Percentiles rank a stretch among this genome's conserved stretches.
Evolutionary conservation across 2,329 filamentous ascomycete genomes (phyloP).

Genomic region (Teratosphaeria gauchensis): DNA sequence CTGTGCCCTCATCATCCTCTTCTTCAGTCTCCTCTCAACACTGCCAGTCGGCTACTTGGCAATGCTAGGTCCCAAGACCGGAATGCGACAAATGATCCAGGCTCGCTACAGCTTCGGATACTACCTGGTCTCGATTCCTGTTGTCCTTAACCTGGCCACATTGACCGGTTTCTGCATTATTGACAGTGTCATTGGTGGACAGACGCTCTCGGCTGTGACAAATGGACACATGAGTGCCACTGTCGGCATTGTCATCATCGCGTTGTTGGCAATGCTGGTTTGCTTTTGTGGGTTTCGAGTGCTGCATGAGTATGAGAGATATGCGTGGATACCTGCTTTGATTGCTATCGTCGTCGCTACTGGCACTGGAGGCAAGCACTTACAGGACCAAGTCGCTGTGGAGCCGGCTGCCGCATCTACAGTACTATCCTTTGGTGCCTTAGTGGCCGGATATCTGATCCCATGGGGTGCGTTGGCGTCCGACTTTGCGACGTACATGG

Average conservation of each 20-base stretch:
- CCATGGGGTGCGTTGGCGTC: conserved; percentile 41
- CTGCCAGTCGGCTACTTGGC: conserved; percentile 47
- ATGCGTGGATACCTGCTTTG: neutral
- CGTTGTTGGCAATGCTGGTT: conserved; percentile 47
- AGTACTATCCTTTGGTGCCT: neutral
- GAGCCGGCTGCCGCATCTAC: neutral
- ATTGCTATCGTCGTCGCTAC: neutral
- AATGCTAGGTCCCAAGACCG: conserved; percentile 51
- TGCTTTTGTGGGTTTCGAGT: conserved; percentile 51
- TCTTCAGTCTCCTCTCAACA: conserved; percentile 50
- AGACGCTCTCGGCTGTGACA: conserved; percentile 45
- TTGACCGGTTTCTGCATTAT: conserved; percentile 55
- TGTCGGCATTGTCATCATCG: conserved; percentile 53
- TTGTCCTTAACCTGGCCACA: conserved; percentile 54
- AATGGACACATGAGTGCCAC: conserved; percentile 41
- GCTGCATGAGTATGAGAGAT: conserved; percentile 17
- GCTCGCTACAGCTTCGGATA: conserved; percentile 55
- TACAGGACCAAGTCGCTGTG: neutral
- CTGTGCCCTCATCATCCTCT: conserved; percentile 50
- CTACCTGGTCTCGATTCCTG: conserved; percentile 50
- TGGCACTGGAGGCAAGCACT: neutral
- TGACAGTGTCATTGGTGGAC: conserved; percentile 51
- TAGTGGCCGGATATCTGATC: conserved; percentile 28
- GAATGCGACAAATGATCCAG: conserved; percentile 57
- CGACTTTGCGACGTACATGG: conserved; percentile 38